Percentiles rank a stretch among this genome's conserved stretches.
phyloP scores from a whole-genome alignment of 768 basidiomycete genomes.

The Lactarius vividus region DNA sequence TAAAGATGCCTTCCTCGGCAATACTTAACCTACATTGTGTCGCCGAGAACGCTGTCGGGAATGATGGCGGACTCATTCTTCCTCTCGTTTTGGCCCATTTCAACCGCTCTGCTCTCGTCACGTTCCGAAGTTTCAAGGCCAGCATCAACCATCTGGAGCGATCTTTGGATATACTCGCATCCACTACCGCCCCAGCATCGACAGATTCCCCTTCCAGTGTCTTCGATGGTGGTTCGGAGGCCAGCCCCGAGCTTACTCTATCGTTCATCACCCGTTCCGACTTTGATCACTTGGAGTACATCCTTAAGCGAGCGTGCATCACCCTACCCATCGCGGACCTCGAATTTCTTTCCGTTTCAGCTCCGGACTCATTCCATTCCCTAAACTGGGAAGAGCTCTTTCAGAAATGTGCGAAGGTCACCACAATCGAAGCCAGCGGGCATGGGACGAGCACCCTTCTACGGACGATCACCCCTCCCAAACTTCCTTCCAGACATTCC shows the following conservation, averaged over 20 bases:
- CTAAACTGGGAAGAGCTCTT: conserved; percentile 6
- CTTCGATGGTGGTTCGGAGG: not conserved
- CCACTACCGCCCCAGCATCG: not conserved
- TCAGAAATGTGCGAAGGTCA: conserved; percentile 3
- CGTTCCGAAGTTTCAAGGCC: conserved; percentile 5
- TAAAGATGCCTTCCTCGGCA: conserved; percentile 1
- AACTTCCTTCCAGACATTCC: too few relatives aligned
- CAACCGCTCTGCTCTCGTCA: not conserved
- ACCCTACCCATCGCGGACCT: conserved; percentile 5
- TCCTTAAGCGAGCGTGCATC: not conserved
- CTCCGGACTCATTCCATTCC: not conserved
- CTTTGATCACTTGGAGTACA: not conserved
- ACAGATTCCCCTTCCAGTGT: not conserved
- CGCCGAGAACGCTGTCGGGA: not conserved
- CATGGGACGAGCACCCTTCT: conserved; percentile 1
- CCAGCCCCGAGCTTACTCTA: not conserved
- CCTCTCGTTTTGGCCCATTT: conserved; percentile 6
- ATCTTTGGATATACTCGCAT: not conserved
- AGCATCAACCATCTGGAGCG: not conserved
- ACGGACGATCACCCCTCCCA: conserved; percentile 6
- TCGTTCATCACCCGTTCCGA: not conserved
- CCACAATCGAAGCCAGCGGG: conserved; percentile 1
- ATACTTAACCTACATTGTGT: conserved; percentile 7
- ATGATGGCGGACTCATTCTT: not conserved
- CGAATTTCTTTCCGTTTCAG: conserved; percentile 10